These are phyloP conservation scores for Lichtheimia ramosa DNA, from an alignment of 371 early-diverging fungal genomes.

Conservation along the genomic window DNA sequence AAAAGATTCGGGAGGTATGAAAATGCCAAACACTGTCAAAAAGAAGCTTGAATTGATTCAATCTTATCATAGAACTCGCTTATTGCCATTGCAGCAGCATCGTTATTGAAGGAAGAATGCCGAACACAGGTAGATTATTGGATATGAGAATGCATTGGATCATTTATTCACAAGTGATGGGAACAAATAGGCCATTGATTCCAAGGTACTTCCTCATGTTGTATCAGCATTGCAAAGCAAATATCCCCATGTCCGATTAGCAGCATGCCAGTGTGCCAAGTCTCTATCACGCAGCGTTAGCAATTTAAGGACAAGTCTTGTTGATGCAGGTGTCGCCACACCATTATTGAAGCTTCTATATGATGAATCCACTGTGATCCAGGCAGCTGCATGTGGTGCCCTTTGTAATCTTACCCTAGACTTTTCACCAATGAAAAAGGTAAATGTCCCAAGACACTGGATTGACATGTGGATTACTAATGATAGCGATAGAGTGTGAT, in stretches of 20 bases:
- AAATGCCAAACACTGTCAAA: too few species aligned
- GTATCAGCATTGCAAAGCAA: slow-evolving; percentile 69
- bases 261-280: slow-evolving; percentile 81
- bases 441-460: slow-evolving; percentile 7
- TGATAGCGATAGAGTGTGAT: slow-evolving; percentile 52
- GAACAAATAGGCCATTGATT: slow-evolving; percentile 62
- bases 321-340: slow-evolving; percentile 78
- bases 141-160: not conserved
- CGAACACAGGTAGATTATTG: slow-evolving; percentile 57
- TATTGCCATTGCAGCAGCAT: slow-evolving; percentile 78
- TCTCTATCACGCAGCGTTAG: slow-evolving; percentile 81
- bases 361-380: slow-evolving; percentile 68
- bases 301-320: slow-evolving; percentile 75
- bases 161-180: not conserved
- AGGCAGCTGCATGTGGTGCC: slow-evolving; percentile 77
- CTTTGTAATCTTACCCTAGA: slow-evolving; percentile 88
- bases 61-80: slow-evolving; percentile 54
- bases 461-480: not conserved
- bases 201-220: slow-evolving; percentile 76
- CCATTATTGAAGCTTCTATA: slow-evolving; percentile 68
- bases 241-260: slow-evolving; percentile 62
- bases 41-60: not conserved
- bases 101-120: slow-evolving; percentile 77
- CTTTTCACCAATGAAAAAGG: slow-evolving; percentile 87
- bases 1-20: slow-evolving; percentile 65